Conservation (phyloP, 768 basidiomycete species). For the Boletales sp. region DNA sequence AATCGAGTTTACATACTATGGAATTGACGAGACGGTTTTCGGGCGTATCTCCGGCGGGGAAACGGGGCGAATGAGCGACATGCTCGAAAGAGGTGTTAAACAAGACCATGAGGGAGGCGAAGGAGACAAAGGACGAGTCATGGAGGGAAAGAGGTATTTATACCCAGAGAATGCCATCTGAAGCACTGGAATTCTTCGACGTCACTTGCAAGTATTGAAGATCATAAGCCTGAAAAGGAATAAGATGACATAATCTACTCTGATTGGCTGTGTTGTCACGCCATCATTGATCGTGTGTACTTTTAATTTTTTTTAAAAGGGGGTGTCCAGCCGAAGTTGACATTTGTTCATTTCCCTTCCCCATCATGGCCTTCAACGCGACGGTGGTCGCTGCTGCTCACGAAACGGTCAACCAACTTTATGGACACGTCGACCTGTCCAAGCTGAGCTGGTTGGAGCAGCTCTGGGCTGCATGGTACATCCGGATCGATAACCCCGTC, state of each 20-base stretch:
- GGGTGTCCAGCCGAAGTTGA: neutral
- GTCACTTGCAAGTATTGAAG: too few species aligned
- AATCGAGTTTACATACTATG: neutral
- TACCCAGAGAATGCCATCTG: too few species aligned
- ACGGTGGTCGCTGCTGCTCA: conserved; percentile 29
- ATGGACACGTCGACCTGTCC: conserved; percentile 55
- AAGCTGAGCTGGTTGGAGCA: conserved; percentile 70
- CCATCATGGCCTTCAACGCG: conserved; percentile 42
- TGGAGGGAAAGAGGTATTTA: too few species aligned
- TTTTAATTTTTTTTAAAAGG: conserved; percentile 13
- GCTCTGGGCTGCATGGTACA: conserved; percentile 83
- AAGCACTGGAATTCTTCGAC: too few species aligned
- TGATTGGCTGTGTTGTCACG: conserved; percentile 24
- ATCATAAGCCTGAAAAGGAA: too few species aligned
- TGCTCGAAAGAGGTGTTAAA: conserved; percentile 14
- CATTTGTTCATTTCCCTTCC: neutral
- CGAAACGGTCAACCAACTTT: conserved; percentile 41
- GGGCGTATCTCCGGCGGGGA: neutral
- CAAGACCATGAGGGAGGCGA: conserved; percentile 10
- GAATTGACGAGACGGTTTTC: neutral
- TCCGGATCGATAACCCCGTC: conserved; percentile 82
- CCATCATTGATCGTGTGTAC: conserved; percentile 16
- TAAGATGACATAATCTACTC: neutral
- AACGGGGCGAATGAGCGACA: conserved; percentile 3
- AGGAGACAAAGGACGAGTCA: neutral